These are phyloP conservation scores for Rugosomyces carneus DNA, from an alignment of 1,284 basidiomycete genomes.

Conservation along the genomic window DNA sequence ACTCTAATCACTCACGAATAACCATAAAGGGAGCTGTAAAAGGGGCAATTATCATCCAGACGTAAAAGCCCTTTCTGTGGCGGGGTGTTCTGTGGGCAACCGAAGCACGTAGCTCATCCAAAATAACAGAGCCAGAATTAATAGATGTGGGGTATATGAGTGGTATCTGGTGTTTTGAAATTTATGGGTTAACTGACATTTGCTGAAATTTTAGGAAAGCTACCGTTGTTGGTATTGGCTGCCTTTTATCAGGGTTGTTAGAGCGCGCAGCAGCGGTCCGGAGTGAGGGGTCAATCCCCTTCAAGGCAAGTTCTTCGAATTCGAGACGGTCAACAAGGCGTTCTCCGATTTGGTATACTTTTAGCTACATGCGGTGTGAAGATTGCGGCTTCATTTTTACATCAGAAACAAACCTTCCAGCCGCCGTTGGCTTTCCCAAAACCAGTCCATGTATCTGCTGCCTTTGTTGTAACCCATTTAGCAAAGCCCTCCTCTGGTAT, in stretches of 20 bases:
- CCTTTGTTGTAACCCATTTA: constrained; percentile 45
- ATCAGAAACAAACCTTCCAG: constrained; percentile 60
- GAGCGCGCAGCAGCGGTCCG: constrained; percentile 33
- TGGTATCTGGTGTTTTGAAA: constrained; percentile 55
- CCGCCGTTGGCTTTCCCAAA: constrained; percentile 61
- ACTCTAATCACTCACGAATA: constrained; percentile 48
- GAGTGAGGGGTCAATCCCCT: constrained; percentile 61
- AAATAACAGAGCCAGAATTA: constrained; percentile 34
- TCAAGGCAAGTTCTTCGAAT: constrained; percentile 70
- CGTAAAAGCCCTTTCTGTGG: constrained; percentile 59
- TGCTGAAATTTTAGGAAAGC: background rate
- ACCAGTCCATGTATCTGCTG: constrained; percentile 48
- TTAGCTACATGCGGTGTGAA: constrained; percentile 39
- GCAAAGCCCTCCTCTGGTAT: constrained; percentile 33
- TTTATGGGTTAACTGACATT: constrained; percentile 17
- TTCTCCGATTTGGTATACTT: constrained; percentile 57
- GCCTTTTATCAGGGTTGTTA: constrained; percentile 10
- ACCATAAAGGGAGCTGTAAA: constrained; percentile 69
- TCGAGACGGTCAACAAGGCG: constrained; percentile 62
- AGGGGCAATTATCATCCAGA: constrained; percentile 60
- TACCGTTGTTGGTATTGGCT: constrained; percentile 6
- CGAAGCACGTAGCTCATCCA: constrained; percentile 49
- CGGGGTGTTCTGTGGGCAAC: constrained; percentile 50
- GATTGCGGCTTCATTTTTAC: background rate
- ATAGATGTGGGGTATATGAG: constrained; percentile 61